Evolutionary conservation across 2,329 filamentous ascomycete genomes (phyloP).

Genomic region (Pyrenochaeta sp.): DNA sequence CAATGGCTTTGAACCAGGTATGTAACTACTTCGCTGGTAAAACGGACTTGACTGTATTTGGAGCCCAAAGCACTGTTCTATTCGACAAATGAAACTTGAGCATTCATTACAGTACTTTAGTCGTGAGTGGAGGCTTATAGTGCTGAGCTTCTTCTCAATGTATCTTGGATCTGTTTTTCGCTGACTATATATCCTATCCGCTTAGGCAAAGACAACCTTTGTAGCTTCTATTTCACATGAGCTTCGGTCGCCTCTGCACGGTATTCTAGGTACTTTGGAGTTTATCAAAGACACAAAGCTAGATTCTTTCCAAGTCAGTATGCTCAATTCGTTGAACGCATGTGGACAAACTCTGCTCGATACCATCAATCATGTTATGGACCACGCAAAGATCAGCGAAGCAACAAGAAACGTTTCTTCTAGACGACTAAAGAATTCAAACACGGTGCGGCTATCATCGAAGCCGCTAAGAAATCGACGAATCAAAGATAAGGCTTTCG

Average conservation of each 20-base stretch:
- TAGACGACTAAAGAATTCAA: slow-evolving; percentile 36
- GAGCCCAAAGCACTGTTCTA: neutral
- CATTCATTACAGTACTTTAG: too few species aligned
- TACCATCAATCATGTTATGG: slow-evolving; percentile 47
- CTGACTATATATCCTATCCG: slow-evolving; percentile 1
- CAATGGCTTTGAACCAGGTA: slow-evolving; percentile 51
- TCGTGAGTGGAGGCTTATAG: neutral
- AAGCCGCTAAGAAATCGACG: slow-evolving; percentile 39
- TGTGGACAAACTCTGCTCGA: slow-evolving; percentile 63
- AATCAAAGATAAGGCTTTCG: slow-evolving; percentile 25
- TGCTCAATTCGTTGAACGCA: slow-evolving; percentile 52
- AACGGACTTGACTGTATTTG: neutral
- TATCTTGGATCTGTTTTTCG: too few species aligned
- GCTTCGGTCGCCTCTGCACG: slow-evolving; percentile 55
- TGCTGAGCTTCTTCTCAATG: neutral
- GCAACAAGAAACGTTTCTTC: slow-evolving; percentile 49
- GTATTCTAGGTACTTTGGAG: slow-evolving; percentile 57
- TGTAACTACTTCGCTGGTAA: neutral
- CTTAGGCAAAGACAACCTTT: slow-evolving; percentile 59
- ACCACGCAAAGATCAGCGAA: slow-evolving; percentile 40
- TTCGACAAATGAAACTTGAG: too few species aligned
- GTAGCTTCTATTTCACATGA: slow-evolving; percentile 63
- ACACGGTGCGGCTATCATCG: slow-evolving; percentile 37
- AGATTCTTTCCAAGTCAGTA: slow-evolving; percentile 54
- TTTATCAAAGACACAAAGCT: slow-evolving; percentile 56